Evolutionary conservation across 140 eudicot genomes (phyloP).

Genomic region (Flaveria floridana): DNA sequence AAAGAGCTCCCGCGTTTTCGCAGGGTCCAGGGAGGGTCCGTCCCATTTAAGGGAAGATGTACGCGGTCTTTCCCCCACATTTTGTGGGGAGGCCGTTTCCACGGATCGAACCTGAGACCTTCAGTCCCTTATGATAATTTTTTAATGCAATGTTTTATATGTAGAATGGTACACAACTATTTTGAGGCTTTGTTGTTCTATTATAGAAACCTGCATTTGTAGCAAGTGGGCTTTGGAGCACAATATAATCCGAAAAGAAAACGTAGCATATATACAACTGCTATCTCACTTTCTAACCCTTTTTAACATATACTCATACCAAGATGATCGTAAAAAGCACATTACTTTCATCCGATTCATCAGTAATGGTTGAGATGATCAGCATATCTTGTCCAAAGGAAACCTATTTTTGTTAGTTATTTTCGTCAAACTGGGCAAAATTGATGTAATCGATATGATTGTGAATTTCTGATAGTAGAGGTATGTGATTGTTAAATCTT

Average conservation of each 20-base stretch:
- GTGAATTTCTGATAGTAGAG: neutral
- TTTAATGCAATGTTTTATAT: neutral
- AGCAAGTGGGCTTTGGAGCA: neutral
- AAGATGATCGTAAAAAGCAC: neutral
- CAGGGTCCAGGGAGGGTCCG: too few species aligned
- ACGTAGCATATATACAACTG: neutral
- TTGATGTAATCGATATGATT: neutral
- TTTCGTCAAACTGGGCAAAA: neutral
- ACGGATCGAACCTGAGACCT: too few species aligned
- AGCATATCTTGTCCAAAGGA: neutral
- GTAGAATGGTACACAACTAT: neutral
- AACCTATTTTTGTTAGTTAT: neutral
- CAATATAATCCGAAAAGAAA: neutral
- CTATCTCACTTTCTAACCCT: neutral
- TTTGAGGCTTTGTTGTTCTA: neutral
- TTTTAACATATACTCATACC: neutral
- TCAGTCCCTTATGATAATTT: conserved; percentile 1
- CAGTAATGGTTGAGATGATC: neutral
- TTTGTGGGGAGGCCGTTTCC: too few species aligned
- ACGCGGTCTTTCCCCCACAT: too few species aligned
- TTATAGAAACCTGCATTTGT: conserved; percentile 6
- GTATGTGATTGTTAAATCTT: neutral
- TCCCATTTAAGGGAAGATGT: too few species aligned
- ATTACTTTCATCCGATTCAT: conserved; percentile 5
- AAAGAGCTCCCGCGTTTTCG: too few species aligned